Evolutionary conservation across 2,329 filamentous ascomycete species (phyloP).

Genomic region (Ceratocystis huliohia): DNA sequence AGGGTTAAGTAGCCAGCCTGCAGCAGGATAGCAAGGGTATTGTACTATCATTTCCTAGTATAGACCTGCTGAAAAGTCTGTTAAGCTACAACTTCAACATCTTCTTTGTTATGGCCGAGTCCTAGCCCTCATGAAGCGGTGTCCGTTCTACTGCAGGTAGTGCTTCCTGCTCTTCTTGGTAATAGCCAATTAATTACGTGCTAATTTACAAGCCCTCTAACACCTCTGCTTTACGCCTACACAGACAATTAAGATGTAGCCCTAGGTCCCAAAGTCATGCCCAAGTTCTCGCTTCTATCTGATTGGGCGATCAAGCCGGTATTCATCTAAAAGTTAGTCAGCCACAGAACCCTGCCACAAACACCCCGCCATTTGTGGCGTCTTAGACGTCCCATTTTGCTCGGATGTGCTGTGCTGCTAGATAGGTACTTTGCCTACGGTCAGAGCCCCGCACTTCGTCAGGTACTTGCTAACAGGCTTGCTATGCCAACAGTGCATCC

Average conservation of each 20-base stretch:
- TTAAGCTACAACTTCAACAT: background rate
- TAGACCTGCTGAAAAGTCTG: background rate
- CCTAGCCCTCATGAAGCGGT: background rate
- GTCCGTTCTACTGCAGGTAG: background rate
- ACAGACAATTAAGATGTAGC: too few relatives aligned
- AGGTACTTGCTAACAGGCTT: constrained; percentile 6
- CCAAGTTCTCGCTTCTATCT: background rate
- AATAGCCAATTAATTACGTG: background rate
- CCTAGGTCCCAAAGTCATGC: background rate
- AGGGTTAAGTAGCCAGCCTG: background rate
- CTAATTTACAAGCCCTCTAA: too few relatives aligned
- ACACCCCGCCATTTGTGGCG: constrained; percentile 21
- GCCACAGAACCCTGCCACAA: constrained; percentile 17
- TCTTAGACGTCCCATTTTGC: background rate
- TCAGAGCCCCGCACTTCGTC: background rate
- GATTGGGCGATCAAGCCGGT: background rate
- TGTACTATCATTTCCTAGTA: background rate
- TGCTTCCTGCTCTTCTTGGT: too few relatives aligned
- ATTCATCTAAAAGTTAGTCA: background rate
- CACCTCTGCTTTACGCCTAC: too few relatives aligned
- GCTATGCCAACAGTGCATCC: background rate
- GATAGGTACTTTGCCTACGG: constrained; percentile 8
- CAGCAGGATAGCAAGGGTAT: background rate
- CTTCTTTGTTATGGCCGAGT: background rate
- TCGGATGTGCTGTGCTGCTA: constrained; percentile 2